A percentile compares a stretch with the other conserved stretches of the same genome.
Conservation (phyloP, 1,284 basidiomycete species). For the Irpex rosettiformis region DNA sequence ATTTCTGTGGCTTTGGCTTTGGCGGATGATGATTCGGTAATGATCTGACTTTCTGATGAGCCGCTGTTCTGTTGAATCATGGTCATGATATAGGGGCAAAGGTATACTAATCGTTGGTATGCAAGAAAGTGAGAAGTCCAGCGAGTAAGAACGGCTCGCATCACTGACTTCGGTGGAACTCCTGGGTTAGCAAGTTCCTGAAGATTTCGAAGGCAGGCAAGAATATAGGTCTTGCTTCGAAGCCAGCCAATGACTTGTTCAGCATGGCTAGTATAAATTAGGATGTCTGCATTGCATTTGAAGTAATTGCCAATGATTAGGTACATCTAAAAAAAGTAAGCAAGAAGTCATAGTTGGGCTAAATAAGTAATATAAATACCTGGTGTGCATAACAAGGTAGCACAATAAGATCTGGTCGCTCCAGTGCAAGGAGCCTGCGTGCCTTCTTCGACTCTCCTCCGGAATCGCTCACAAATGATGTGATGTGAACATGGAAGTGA, state of each 20-base stretch:
- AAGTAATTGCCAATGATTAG: not conserved
- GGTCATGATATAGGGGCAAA: slow-evolving; percentile 8
- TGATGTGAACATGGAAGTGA: not conserved
- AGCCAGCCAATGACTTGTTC: not conserved
- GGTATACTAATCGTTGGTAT: slow-evolving; percentile 25
- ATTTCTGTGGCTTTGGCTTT: slow-evolving; percentile 2
- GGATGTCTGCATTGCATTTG: not conserved
- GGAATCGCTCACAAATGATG: not conserved
- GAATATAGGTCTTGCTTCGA: not conserved
- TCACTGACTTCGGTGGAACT: not conserved
- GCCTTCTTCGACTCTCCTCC: not conserved
- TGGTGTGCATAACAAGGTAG: not conserved
- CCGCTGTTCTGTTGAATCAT: not conserved
- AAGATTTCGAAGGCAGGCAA: not conserved
- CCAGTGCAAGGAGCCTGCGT: not conserved
- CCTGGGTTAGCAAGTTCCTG: not conserved
- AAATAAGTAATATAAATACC: not conserved
- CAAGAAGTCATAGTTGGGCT: not conserved
- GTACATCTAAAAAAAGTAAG: not conserved
- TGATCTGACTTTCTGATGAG: not conserved
- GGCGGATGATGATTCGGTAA: not conserved
- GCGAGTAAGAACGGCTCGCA: slow-evolving; percentile 26
- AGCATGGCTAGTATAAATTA: not conserved
- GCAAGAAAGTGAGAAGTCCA: slow-evolving; percentile 37
- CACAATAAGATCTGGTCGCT: not conserved